Percentiles rank a stretch among this genome's conserved stretches.
Evolutionary conservation across 164 flowering plant genomes (phyloP).

Genomic region (Stephania japonica): DNA sequence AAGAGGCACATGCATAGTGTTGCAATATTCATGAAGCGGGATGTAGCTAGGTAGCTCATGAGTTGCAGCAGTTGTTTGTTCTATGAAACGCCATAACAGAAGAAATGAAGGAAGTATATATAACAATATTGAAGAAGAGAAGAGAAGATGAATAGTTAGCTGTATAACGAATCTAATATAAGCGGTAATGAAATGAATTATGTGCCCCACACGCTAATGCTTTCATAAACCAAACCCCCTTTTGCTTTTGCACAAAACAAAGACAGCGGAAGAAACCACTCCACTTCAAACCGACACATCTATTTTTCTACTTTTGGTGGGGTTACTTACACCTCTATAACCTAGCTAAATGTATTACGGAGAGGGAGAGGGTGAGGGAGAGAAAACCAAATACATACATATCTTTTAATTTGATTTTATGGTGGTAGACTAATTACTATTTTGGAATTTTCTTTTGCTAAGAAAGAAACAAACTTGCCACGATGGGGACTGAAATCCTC

Average conservation of each 20-base stretch:
- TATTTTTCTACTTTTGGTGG: conserved; percentile 12
- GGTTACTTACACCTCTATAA: neutral
- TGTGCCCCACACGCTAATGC: conserved; percentile 7
- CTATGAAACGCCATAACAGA: neutral
- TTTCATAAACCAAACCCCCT: conserved; percentile 12
- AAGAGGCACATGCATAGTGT: neutral
- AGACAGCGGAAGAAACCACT: conserved; percentile 14
- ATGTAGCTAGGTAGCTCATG: neutral
- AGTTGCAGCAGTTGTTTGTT: neutral
- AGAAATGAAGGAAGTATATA: neutral
- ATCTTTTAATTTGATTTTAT: too few species aligned
- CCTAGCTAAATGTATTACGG: too few species aligned
- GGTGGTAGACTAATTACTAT: too few species aligned
- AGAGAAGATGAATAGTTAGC: neutral
- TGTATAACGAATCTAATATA: neutral
- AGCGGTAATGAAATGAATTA: conserved; percentile 1
- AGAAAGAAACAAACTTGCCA: conserved; percentile 7
- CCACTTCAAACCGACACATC: conserved; percentile 17
- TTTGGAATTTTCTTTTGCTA: neutral
- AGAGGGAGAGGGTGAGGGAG: too few species aligned
- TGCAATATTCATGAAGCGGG: neutral
- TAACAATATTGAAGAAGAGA: neutral
- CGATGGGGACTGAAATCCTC: too few species aligned
- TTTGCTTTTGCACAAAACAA: conserved; percentile 26
- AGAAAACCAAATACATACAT: too few species aligned